These are phyloP conservation scores for Teratosphaeria nubilosa DNA, from an alignment of 2,329 filamentous ascomycete genomes.

Conservation along the genomic window DNA sequence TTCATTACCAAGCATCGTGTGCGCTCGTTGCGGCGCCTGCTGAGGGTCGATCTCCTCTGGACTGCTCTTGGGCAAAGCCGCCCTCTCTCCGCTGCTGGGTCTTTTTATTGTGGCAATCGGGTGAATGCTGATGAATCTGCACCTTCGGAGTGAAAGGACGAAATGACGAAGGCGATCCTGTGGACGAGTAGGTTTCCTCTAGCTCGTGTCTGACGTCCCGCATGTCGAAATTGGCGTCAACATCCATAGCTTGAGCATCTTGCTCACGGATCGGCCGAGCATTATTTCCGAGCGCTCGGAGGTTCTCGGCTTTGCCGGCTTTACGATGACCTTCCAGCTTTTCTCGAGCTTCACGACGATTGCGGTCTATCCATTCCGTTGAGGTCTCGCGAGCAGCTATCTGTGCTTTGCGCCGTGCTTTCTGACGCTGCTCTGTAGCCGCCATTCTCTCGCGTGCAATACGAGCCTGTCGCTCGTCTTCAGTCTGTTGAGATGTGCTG, in stretches of 20 bases:
- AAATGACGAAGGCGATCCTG: not conserved
- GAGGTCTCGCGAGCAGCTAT: conserved; percentile 1
- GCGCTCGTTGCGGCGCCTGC: not conserved
- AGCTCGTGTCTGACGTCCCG: not conserved
- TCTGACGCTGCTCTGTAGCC: conserved; percentile 8
- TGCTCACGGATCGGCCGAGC: not conserved
- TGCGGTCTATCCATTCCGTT: not conserved
- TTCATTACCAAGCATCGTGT: not conserved
- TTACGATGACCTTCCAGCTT: conserved; percentile 2
- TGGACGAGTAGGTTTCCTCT: not conserved
- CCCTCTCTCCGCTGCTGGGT: conserved; percentile 2
- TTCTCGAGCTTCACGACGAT: conserved; percentile 1
- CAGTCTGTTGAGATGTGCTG: not conserved
- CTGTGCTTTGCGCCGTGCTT: conserved; percentile 1
- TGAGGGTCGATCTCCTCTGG: not conserved
- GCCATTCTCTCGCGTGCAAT: conserved; percentile 5
- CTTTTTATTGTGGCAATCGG: not conserved
- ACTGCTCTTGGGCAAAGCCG: conserved; percentile 6
- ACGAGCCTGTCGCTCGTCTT: conserved; percentile 8
- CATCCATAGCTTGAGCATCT: not conserved
- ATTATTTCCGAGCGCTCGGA: not conserved
- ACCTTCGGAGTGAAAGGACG: too few relatives aligned
- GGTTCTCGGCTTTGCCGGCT: not conserved
- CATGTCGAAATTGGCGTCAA: not conserved
- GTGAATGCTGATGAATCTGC: not conserved